Evolutionary conservation across 1,284 basidiomycete genomes (phyloP), one percentile per base, ranked within the genome.

Genomic region (Acaromyces ingoldii): DNA sequence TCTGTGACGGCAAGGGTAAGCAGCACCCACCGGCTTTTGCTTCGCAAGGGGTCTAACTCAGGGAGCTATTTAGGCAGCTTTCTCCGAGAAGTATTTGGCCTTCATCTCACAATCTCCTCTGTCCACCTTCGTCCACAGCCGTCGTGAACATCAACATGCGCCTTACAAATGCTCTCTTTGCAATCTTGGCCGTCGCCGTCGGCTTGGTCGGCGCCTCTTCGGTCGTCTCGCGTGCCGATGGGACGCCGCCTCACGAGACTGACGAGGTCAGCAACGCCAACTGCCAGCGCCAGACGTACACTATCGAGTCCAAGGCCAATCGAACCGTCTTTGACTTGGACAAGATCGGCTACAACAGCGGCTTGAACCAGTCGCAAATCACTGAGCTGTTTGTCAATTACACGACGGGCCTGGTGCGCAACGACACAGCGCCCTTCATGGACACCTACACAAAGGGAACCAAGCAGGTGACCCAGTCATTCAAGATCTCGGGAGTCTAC

Each of bases 401-500:
- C 15, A 34, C 47, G 6, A 57, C 63, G 19, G 21, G 33, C 17
- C 19, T 21, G 9, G n/a, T n/a, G n/a, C n/a, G n/a, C n/a, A n/a
- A n/a, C n/a, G n/a, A n/a, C n/a, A n/a, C n/a, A n/a, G 24, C 43
- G 31, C 53, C 57, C 41, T 65, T 65, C 49, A 54, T 50, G 13
- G 36, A 54, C n/a, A 38, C 43, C 26, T 65, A 65, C 49, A 38
- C 40, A 7, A 53, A 42, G 6, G 51, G 53, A n/a, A 47, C 28
- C 10, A 44, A 47, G 24, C 41, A 44, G 33, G 38, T 45, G 25
- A 39, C 39, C 25, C 48, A 41, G 6, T 52, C 62, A 4, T 65
- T 62, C 53, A 51, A 46, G 24, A 63, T 65, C 29, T 52, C 49
- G 11, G 63, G 63, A 15, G 54, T 57, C 29, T 62, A 62, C 53